These are phyloP conservation scores for Lentithecium fluviatile DNA, from an alignment of 495 filamentous ascomycete species.

Conservation along the genomic window DNA sequence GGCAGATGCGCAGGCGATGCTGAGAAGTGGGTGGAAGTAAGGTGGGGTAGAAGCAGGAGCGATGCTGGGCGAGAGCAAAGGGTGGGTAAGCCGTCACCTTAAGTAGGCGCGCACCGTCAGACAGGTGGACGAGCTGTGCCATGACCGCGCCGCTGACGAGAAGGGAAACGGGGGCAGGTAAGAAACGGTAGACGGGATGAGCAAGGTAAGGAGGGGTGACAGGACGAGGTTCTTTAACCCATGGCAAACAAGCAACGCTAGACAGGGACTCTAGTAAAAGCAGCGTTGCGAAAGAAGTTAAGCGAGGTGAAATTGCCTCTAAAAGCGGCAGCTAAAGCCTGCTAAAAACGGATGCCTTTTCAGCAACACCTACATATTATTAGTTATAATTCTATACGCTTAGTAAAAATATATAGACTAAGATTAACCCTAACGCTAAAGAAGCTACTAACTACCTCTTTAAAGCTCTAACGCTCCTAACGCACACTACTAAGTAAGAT, in stretches of 20 bases:
- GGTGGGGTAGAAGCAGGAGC: constrained; percentile 2
- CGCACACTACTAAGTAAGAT: no score
- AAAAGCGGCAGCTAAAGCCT: constrained; percentile 15
- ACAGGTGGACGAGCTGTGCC: constrained; percentile 1
- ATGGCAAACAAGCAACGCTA: not conserved
- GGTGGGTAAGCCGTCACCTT: constrained; percentile 7
- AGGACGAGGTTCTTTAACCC: not conserved
- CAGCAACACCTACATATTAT: not conserved
- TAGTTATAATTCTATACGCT: constrained; percentile 1
- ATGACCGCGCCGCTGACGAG: not conserved
- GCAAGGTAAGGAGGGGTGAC: not conserved
- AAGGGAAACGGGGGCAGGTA: not conserved
- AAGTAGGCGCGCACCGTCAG: constrained; percentile 8
- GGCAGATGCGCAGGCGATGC: constrained; percentile 8
- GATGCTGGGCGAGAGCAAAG: constrained; percentile 2
- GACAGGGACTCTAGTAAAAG: constrained; percentile 9
- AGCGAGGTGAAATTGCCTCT: constrained; percentile 10
- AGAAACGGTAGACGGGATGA: not conserved
- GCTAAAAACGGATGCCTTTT: constrained; percentile 1
- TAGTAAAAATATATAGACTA: not conserved
- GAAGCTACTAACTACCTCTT: no score
- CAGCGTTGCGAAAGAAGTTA: not conserved
- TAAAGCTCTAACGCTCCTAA: no score
- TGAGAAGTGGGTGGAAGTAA: constrained; percentile 1
- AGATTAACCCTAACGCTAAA: no score